Evolutionary conservation across 371 early-diverging fungal species (phyloP).

Genomic region (Phascolomyces articulosus): DNA sequence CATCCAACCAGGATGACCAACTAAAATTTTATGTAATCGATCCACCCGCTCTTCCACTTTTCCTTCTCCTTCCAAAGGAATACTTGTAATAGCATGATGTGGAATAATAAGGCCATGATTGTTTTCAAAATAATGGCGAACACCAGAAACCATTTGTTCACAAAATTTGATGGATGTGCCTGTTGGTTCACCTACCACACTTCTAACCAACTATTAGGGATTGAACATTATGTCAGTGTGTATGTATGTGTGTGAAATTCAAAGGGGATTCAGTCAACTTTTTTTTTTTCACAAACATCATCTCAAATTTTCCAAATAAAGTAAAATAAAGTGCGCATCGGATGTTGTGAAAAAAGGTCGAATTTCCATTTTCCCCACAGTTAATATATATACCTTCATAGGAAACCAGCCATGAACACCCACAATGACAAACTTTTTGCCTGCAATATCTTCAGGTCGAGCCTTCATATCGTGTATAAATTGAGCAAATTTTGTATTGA

Average conservation of each 20-base stretch:
- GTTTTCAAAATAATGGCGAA: constrained; percentile 61
- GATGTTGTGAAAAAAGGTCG: no score
- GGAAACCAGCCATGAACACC: constrained; percentile 96
- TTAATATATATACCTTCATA: constrained; percentile 37
- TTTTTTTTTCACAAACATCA: not conserved
- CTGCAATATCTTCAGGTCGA: constrained; percentile 23
- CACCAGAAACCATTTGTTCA: constrained; percentile 77
- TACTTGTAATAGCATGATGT: constrained; percentile 66
- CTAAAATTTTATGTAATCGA: constrained; percentile 68
- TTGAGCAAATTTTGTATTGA: constrained; percentile 6
- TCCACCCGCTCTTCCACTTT: constrained; percentile 86
- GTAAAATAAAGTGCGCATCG: no score
- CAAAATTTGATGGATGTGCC: constrained; percentile 90
- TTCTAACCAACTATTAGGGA: constrained; percentile 62
- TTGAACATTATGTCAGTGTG: no score
- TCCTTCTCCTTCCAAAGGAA: constrained; percentile 92
- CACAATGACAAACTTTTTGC: constrained; percentile 62
- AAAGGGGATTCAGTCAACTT: no score
- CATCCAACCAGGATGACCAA: constrained; percentile 55
- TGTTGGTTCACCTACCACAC: constrained; percentile 91
- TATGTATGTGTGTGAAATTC: no score
- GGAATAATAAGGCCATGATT: constrained; percentile 64
- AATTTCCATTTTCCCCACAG: no score
- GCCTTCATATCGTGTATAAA: constrained; percentile 40
- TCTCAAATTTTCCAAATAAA: no score